Evolutionary conservation across 2,329 filamentous ascomycete genomes (phyloP), one percentile per base, ranked within the genome.

Genomic region (Aspergillus sp.): DNA sequence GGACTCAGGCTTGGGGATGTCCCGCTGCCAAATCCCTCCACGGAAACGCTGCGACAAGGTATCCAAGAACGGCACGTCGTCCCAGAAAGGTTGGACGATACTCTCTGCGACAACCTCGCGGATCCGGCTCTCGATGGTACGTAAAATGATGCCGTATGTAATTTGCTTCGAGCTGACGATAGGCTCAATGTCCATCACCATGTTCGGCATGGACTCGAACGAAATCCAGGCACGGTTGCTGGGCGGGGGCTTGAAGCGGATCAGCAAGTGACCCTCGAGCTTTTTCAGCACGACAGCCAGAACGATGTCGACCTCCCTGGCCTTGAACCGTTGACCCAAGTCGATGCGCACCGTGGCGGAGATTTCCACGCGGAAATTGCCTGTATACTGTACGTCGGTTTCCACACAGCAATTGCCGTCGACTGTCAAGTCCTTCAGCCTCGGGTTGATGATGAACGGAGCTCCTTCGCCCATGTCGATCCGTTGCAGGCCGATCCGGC

Each of bases 201-300:
- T 90, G 71, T 94, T 93, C 18, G 95, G 95, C 83, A 92, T 91
- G n/a, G 87, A 87, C 72, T 96, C 91, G 71, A 99, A 99, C 0
- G 92, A 89, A 66, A 98, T 86, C 95, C 95, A 99, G n/a, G 96
- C 75, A 46, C 95, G 87, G 73, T 99, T 99, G 75, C 92, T 97
- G 0, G 95, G 95, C 16, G 94, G 92, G 6, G 95, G 91, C 75
- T 99, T 99, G 75, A 98, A 88, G 69, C 92, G 90, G 69, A 97
- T 82, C 31, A 96, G 78, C 50, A 91, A 77, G 68, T 96, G 94
- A 0, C 95, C 95, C 68, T 96, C 91, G 1, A 98, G 80, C 67
- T 88, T 90, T 72, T 91, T 93, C 58, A 97, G 75, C 0, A 95
- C 89, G 3, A 92, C 91, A 3, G 95, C 92, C 39, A 99, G 83